phyloP scores from a whole-genome alignment of 2,329 filamentous ascomycete species.

The Clarireedia paspali region DNA sequence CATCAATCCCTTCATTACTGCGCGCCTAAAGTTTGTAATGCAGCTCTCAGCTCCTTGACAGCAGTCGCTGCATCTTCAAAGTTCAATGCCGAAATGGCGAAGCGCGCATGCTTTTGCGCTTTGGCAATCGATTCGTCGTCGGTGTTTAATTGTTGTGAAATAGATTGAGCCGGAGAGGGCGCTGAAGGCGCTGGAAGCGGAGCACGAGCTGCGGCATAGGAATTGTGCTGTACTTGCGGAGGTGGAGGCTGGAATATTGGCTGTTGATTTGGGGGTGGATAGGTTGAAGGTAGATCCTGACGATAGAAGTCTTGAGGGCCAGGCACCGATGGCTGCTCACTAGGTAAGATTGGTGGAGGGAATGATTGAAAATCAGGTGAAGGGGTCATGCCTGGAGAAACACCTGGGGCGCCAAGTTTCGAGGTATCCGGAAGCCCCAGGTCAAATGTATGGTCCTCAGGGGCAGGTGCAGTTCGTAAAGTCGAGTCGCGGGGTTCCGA shows the following conservation, averaged over 20 bases:
- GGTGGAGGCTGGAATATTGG: slow-evolving; percentile 10
- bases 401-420: slow-evolving; percentile 16
- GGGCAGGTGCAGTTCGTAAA: slow-evolving; percentile 24
- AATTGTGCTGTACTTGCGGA: slow-evolving; percentile 11
- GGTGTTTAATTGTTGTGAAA: slow-evolving; percentile 36
- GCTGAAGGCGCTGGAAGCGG: not conserved
- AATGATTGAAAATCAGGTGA: slow-evolving; percentile 28
- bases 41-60: slow-evolving; percentile 72
- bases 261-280: slow-evolving; percentile 22
- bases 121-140: slow-evolving; percentile 67
- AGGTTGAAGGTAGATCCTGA: slow-evolving; percentile 19
- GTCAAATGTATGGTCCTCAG: slow-evolving; percentile 19
- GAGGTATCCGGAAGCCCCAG: slow-evolving; percentile 24
- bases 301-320: slow-evolving; percentile 32
- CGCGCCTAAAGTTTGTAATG: slow-evolving; percentile 42
- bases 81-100: slow-evolving; percentile 92
- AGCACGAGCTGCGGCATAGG: slow-evolving; percentile 11
- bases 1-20: slow-evolving; percentile 5
- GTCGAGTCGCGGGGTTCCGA: slow-evolving; percentile 21
- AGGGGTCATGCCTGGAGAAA: slow-evolving; percentile 16
- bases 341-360: slow-evolving; percentile 25
- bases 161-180: slow-evolving; percentile 13
- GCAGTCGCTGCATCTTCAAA: slow-evolving; percentile 94
- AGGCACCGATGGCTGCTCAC: slow-evolving; percentile 11
- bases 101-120: slow-evolving; percentile 93